These are phyloP conservation scores for Microdochium nivale DNA, from an alignment of 2,329 filamentous ascomycete genomes.

Conservation along the genomic window DNA sequence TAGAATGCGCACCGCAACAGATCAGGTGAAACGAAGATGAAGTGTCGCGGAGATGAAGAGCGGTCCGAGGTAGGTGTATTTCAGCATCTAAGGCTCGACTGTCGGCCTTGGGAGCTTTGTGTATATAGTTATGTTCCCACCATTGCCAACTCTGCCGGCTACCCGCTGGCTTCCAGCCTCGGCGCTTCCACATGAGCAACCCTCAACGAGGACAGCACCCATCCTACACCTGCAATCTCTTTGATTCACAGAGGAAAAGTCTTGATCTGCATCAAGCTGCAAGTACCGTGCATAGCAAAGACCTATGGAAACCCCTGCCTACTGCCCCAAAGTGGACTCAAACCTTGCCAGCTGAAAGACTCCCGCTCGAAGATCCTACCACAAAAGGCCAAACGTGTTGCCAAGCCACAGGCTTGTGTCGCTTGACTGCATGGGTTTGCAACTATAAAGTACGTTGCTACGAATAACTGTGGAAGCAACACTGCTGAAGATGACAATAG, in stretches of 20 bases:
- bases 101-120: background rate
- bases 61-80: too few species aligned
- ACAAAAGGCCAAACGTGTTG: background rate
- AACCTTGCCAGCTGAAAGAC: background rate
- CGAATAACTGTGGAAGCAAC: too few species aligned
- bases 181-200: background rate
- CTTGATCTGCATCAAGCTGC: background rate
- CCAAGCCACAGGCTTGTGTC: background rate
- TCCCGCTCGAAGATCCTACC: background rate
- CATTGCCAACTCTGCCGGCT: background rate
- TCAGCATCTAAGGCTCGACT: background rate
- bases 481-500: too few species aligned
- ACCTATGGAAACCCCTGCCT: background rate
- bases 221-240: background rate
- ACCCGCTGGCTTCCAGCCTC: background rate
- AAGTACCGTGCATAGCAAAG: background rate
- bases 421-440: background rate
- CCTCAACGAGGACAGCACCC: background rate
- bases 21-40: too few species aligned
- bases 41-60: too few species aligned
- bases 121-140: too few species aligned
- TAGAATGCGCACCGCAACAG: too few species aligned
- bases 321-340: background rate
- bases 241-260: background rate
- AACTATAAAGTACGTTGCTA: background rate